Percentiles rank a stretch among this genome's conserved stretches.
phyloP scores from a whole-genome alignment of 2,329 filamentous ascomycete genomes.

The Chrysoporthe deuterocubensis region DNA sequence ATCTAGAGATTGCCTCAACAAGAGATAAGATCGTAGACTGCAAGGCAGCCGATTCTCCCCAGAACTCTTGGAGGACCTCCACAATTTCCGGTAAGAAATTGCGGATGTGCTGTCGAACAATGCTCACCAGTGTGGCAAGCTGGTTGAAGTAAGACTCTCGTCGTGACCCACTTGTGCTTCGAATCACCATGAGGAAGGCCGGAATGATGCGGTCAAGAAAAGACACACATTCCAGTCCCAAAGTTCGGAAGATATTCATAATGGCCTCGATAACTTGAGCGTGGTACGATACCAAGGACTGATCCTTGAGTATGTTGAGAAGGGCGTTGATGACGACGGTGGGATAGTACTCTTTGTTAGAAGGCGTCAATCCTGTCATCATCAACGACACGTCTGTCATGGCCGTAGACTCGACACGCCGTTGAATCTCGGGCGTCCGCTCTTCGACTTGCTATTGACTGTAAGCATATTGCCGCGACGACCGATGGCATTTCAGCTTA shows the following conservation, averaged over 20 bases:
- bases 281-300: constrained; percentile 87
- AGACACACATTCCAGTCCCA: constrained; percentile 93
- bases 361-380: constrained; percentile 96
- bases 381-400: constrained; percentile 95
- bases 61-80: constrained; percentile 85
- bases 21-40: constrained; percentile 91
- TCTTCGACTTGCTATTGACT: constrained; percentile 76
- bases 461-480: not conserved
- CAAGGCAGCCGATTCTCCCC: constrained; percentile 78
- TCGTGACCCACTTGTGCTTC: constrained; percentile 74
- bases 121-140: constrained; percentile 87
- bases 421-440: constrained; percentile 79
- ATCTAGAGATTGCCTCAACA: constrained; percentile 91
- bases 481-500: not conserved
- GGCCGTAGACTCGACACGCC: constrained; percentile 63
- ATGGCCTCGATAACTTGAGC: constrained; percentile 95
- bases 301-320: constrained; percentile 88
- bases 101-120: constrained; percentile 94
- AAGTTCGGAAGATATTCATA: constrained; percentile 97
- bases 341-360: constrained; percentile 97
- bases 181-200: constrained; percentile 88
- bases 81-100: constrained; percentile 89
- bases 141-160: constrained; percentile 98
- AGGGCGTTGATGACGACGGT: constrained; percentile 97
- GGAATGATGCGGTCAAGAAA: constrained; percentile 95